A percentile compares a stretch with the other conserved stretches of the same genome.
Conservation (phyloP, 2,329 filamentous ascomycete species). For the Ascosphaera acerosa region DNA sequence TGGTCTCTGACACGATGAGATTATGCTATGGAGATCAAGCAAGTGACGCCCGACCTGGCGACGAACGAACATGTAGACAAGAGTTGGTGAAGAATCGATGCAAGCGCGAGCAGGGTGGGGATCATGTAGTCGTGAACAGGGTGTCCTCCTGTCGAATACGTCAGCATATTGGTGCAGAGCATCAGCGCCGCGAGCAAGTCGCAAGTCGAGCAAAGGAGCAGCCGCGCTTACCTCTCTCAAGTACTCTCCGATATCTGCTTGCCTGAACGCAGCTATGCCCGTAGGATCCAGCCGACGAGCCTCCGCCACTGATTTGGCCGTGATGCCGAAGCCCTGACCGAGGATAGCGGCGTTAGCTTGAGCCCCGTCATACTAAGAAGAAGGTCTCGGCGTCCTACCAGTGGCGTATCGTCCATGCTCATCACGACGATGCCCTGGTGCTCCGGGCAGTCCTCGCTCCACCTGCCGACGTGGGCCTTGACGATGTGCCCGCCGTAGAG, state of each 20-base stretch:
- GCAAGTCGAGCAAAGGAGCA: neutral
- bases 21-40: no score
- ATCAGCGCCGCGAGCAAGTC: neutral
- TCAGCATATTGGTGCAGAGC: conserved; percentile 6
- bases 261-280: conserved; percentile 65
- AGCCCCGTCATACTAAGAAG: no score
- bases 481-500: conserved; percentile 81
- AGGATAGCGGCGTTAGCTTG: no score
- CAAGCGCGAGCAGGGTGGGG: no score
- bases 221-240: conserved; percentile 39
- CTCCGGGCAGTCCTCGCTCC: conserved; percentile 79
- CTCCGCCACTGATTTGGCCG: conserved; percentile 65
- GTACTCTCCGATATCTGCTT: conserved; percentile 88
- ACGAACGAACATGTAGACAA: no score
- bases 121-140: conserved; percentile 30
- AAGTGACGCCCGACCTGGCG: no score
- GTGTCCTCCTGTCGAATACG: conserved; percentile 26
- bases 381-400: conserved; percentile 27
- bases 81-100: no score
- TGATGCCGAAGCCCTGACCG: conserved; percentile 66
- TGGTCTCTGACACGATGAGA: no score
- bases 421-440: conserved; percentile 79
- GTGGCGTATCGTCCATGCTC: conserved; percentile 71
- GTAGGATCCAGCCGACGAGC: conserved; percentile 70
- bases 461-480: conserved; percentile 57